Base-by-base conservation (phyloP, 2,329 filamentous ascomycete species). In the Sporothrix protearum region DNA sequence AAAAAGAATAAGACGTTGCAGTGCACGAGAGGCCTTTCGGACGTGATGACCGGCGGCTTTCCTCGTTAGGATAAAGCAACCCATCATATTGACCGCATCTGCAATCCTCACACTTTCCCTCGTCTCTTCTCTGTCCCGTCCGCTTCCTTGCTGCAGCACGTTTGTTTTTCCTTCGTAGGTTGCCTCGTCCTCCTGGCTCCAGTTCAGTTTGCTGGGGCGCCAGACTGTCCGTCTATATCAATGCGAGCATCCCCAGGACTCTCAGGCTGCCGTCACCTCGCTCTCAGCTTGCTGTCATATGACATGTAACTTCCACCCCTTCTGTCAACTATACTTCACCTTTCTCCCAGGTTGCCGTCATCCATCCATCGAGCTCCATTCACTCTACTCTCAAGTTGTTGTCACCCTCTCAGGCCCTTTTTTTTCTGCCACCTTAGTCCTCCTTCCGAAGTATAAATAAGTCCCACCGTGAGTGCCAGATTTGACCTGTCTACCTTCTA, bases 31-130 rank as follows among this genome's bases (percentile, higher is more conserved):
- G 49, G 28, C 14, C 12, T 47, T 47, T 28, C 8, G 49, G 66
- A 68, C 45, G 66, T 28, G 42, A 45, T 49, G 33, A 42, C 66
- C 66, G 30, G 49, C 68, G 30, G 36, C 36, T 19, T 63, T 63
- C n/a, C 39, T 7, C 19, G 10, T 28, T 39, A 25, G 36, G 36
- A 30, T 28, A 45, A 19, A 19, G 59, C 36, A 2, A 22, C 12
- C 36, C 14, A 12, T 22, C 59, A 45, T 10, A 64, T 12, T 45
- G 36, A 45, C 36, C 2, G 59, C 14, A 30, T 47, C 22, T 30
- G 16, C n/a, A 66, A 66, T n/a, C 30, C n/a, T n/a, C 42, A 25
- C 42, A 66, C 16, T 19, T 45, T 45, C n/a, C 36, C 59, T 19
- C 59, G 22, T 64, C 36, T 22, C 36, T 28, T 39, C 33, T 63